Evolutionary conservation across 306 rosid genomes (phyloP), one percentile per base, ranked within the genome.

Genomic region (Dryas octopetala): DNA sequence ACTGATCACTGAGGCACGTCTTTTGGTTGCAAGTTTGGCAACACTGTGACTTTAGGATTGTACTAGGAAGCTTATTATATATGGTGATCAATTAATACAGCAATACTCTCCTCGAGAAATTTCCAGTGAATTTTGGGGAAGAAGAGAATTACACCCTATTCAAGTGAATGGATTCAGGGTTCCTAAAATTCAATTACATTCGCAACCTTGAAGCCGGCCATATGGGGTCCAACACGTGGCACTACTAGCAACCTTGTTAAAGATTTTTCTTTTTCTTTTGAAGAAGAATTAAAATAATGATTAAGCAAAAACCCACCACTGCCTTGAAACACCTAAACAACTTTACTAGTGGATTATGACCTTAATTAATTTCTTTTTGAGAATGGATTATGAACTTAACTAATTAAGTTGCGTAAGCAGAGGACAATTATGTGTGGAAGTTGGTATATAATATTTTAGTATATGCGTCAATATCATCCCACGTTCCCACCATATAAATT

Each of bases 291-390:
- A 62, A 62, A 9, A 50, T 61, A 61, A 12, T 58, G 50, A 43
- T 49, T 83, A 70, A 59, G 70, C 16, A 16, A 50, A 59, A 50
- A 16, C 53, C 23, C 23, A 23, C 66, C 41, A 45, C 54, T 45
- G 47, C 52, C 60, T 66, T 66, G 44, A 38, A 75, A 74, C 58
- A 78, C 38, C 19, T 62, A 73, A 76, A 9, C 15, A 11, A 47
- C 14, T 12, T 52, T 44, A n/a, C 74, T 81, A 81, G 86, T 83
- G 88, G 85, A 79, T 51, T 74, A 81, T 51, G 84, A 70, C 71
- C 74, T 60, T 83, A 78, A 32, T 60, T 83, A 78, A 32, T 32
- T 32, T 32, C 38, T 2, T 32, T 32, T 32, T 32, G 38, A 32
- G 38, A 32, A 32, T 32, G 38, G 38, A 32, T 32, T 32, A 32